A percentile compares a stretch with the other conserved stretches of the same genome.
These are phyloP conservation scores for Polytolypa hystricis DNA, from an alignment of 2,329 filamentous ascomycete species.

Conservation along the genomic window DNA sequence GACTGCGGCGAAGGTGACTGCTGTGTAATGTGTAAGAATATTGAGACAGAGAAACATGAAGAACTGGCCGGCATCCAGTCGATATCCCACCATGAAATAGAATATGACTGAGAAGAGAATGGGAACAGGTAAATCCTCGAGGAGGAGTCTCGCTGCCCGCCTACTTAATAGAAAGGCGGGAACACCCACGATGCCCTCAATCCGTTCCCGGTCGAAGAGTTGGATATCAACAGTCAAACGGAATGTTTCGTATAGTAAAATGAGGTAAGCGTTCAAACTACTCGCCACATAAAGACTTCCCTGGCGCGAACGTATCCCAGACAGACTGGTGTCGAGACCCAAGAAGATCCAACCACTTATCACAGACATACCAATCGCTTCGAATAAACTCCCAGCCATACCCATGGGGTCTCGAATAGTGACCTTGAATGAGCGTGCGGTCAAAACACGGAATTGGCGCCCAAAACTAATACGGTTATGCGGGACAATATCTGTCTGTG, in stretches of 20 bases:
- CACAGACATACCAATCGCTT: conserved; percentile 59
- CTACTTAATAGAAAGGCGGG: conserved; percentile 60
- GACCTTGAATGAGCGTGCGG: conserved; percentile 56
- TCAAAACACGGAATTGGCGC: conserved; percentile 56
- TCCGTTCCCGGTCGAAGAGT: conserved; percentile 63
- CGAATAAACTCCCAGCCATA: conserved; percentile 57
- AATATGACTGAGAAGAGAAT: conserved; percentile 59
- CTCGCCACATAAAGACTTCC: conserved; percentile 62
- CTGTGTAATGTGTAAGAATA: conserved; percentile 60
- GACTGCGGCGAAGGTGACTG: conserved; percentile 58
- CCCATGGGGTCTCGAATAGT: conserved; percentile 70
- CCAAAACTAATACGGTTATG: conserved; percentile 42
- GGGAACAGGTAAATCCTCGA: conserved; percentile 63
- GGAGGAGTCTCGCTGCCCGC: conserved; percentile 54
- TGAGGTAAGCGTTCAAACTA: conserved; percentile 63
- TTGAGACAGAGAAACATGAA: conserved; percentile 61
- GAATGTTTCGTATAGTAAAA: conserved; percentile 66
- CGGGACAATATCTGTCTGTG: conserved; percentile 5
- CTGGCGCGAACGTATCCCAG: conserved; percentile 62
- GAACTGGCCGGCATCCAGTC: conserved; percentile 52
- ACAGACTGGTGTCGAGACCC: conserved; percentile 51
- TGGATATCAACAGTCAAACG: conserved; percentile 63
- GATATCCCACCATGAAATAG: conserved; percentile 70
- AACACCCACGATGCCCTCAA: conserved; percentile 60
- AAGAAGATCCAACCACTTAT: conserved; percentile 65